Percentiles rank a stretch among this genome's conserved stretches.
Evolutionary conservation across 1,139 yeast species (phyloP).

Genomic region (Pneumocystis oryctolagi): DNA sequence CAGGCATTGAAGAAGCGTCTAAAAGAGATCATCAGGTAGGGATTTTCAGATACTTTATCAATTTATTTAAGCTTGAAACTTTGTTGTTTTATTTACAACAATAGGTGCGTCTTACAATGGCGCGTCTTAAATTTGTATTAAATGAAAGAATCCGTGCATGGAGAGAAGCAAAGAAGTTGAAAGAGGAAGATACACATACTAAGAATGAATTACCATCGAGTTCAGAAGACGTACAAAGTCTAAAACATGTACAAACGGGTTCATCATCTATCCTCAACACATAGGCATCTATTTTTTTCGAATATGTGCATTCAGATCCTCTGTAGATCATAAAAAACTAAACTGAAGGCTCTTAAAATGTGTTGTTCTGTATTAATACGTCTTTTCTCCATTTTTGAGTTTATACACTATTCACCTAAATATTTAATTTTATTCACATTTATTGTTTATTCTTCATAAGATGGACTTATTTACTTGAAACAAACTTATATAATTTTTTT

Average conservation of each 20-base stretch:
- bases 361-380: neutral
- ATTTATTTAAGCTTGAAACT: neutral
- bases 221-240: neutral
- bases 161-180: constrained; percentile 9
- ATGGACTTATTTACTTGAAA: too few species aligned
- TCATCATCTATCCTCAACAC: neutral
- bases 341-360: neutral
- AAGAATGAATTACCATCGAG: neutral
- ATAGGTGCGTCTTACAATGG: constrained; percentile 13
- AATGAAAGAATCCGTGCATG: constrained; percentile 12
- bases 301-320: neutral
- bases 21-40: neutral
- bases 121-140: constrained; percentile 13
- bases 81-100: neutral
- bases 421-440: too few species aligned
- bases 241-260: neutral
- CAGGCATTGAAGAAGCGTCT: neutral
- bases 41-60: too few species aligned
- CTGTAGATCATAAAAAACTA: neutral
- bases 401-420: too few species aligned
- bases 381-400: neutral
- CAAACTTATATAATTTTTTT: too few species aligned
- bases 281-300: neutral
- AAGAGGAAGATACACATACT: neutral
- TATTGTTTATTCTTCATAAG: neutral